These are phyloP conservation scores for Yamadazyma sp. DNA, from an alignment of 805 yeast species.

Conservation along the genomic window DNA sequence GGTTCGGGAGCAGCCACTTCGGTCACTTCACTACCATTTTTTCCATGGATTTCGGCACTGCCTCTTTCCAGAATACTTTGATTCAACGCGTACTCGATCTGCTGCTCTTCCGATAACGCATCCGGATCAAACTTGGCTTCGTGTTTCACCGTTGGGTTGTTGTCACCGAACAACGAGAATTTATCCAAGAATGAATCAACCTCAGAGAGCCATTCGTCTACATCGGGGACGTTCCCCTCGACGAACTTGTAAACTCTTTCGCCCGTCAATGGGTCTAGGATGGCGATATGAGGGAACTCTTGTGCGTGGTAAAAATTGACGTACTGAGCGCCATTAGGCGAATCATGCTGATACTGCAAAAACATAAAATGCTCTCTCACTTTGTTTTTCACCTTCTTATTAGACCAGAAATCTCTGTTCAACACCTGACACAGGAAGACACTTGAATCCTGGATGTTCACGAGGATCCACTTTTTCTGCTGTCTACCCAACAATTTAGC, in stretches of 20 bases:
- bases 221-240: constrained; percentile 57
- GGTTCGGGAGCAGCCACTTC: constrained; percentile 7
- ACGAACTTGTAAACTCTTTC: constrained; percentile 81
- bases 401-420: constrained; percentile 93
- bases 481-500: constrained; percentile 70
- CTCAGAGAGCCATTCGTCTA: constrained; percentile 61
- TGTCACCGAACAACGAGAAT: constrained; percentile 63
- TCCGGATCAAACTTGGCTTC: constrained; percentile 62
- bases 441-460: constrained; percentile 82
- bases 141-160: constrained; percentile 66
- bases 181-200: constrained; percentile 65
- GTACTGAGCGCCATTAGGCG: constrained; percentile 72
- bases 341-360: constrained; percentile 79
- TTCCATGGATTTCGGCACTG: constrained; percentile 20
- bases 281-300: constrained; percentile 83
- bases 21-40: constrained; percentile 17
- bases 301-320: constrained; percentile 68
- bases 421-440: constrained; percentile 87
- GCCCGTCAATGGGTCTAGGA: constrained; percentile 93
- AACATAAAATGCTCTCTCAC: constrained; percentile 74
- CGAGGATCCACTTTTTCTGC: constrained; percentile 74
- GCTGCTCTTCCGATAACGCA: constrained; percentile 77
- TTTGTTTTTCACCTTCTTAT: constrained; percentile 57
- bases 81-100: constrained; percentile 69
- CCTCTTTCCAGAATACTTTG: constrained; percentile 51